phyloP scores from a whole-genome alignment of 306 rosid species.

The Fragaria ananassa region DNA sequence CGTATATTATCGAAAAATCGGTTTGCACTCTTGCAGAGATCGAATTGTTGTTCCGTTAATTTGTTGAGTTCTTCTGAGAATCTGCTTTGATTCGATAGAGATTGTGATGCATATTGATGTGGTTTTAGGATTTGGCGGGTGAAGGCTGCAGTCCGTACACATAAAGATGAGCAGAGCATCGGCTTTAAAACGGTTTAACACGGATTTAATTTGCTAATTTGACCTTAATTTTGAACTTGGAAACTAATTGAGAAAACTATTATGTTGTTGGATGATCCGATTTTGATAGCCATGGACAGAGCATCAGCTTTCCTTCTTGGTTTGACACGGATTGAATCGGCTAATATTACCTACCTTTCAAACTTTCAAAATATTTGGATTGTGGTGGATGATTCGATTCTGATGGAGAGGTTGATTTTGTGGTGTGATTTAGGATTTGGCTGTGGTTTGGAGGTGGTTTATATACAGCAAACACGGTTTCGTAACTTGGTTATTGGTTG shows the following conservation, averaged over 20 bases:
- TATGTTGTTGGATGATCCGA: neutral
- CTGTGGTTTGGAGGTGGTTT: neutral
- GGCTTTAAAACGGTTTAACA: neutral
- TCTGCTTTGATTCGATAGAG: neutral
- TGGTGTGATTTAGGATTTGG: neutral
- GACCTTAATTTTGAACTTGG: neutral
- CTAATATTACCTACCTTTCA: neutral
- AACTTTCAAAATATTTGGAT: too few species aligned
- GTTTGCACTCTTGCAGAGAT: neutral
- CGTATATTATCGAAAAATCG: neutral
- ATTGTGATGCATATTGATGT: neutral
- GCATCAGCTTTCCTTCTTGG: too few species aligned
- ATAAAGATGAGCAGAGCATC: neutral
- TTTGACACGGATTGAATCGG: neutral
- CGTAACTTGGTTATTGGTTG: neutral
- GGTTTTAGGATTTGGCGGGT: neutral
- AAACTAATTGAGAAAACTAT: too few species aligned
- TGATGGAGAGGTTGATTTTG: neutral
- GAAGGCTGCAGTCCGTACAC: neutral
- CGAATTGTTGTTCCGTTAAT: neutral
- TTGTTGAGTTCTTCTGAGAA: neutral
- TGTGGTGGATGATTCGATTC: neutral
- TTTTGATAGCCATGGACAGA: neutral
- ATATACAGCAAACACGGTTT: neutral
- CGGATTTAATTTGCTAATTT: too few species aligned